Evolutionary conservation across 2,329 filamentous ascomycete species (phyloP).

Genomic region (Dactylellina haptotyla): DNA sequence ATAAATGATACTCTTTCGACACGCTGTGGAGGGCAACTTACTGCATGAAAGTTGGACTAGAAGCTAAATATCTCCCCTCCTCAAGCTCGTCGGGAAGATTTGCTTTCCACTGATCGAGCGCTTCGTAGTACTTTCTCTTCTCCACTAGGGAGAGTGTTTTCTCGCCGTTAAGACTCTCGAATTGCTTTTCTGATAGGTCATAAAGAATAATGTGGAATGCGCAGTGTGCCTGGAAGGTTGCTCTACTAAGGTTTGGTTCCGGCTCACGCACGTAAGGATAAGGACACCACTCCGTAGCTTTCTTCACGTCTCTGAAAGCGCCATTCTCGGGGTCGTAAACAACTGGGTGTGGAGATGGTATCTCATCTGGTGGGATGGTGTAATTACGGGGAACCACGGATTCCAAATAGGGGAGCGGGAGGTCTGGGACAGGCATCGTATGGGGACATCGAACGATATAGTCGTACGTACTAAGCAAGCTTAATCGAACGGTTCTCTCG

Average conservation of each 20-base stretch:
- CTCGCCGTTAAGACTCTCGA: conserved; percentile 12
- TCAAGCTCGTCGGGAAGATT: conserved; percentile 19
- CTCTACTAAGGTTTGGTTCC: conserved; percentile 26
- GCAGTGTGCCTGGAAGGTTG: conserved; percentile 23
- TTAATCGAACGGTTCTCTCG: background rate
- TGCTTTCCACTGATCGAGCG: conserved; percentile 39
- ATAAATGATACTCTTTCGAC: background rate
- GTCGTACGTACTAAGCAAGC: conserved; percentile 23
- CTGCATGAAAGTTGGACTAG: conserved; percentile 37
- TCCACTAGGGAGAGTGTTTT: conserved; percentile 19
- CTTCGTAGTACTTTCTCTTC: conserved; percentile 28
- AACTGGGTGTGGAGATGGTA: conserved; percentile 11
- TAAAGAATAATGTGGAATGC: conserved; percentile 35
- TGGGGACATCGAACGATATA: conserved; percentile 23
- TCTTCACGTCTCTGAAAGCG: conserved; percentile 8
- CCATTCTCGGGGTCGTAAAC: conserved; percentile 24
- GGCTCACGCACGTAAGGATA: conserved; percentile 38
- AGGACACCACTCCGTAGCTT: conserved; percentile 13
- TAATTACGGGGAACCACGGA: conserved; percentile 6
- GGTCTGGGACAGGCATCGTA: conserved; percentile 31
- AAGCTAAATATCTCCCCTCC: conserved; percentile 15
- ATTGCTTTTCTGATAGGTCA: conserved; percentile 23
- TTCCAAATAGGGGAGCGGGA: conserved; percentile 40
- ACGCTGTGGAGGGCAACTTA: conserved; percentile 11
- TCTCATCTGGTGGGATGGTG: background rate